A percentile compares a stretch with the other conserved stretches of the same genome.
Conservation (phyloP, 176 grass and related monocot species). For the Phoenix roebelenii region DNA sequence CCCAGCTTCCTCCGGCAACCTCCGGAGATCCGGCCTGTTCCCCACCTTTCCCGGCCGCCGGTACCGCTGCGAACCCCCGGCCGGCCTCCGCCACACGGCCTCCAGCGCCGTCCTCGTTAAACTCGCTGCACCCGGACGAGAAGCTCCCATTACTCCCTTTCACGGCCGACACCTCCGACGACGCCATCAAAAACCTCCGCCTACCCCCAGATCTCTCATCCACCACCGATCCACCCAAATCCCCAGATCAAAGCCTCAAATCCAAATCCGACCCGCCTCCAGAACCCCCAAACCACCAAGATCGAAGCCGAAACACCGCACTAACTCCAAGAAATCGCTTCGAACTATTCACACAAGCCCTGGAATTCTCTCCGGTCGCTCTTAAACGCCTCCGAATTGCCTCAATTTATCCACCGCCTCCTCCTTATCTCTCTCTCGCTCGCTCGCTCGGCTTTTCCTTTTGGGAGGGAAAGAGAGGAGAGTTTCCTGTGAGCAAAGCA, state of each 20-base stretch:
- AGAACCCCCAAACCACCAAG: not conserved
- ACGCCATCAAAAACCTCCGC: constrained; percentile 9
- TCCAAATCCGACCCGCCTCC: constrained; percentile 23
- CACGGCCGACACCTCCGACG: constrained; percentile 22
- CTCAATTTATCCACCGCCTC: not conserved
- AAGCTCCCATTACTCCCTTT: constrained; percentile 22
- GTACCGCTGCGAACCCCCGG: not conserved
- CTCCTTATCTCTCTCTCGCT: not conserved
- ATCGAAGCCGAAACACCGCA: not conserved
- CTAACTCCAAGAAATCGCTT: not conserved
- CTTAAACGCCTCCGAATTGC: not conserved
- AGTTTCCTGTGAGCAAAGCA: too few species aligned
- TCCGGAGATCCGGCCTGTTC: not conserved
- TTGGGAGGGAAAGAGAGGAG: too few species aligned
- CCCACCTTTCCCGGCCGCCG: constrained; percentile 9
- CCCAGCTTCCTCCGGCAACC: not conserved
- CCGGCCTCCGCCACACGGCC: not conserved
- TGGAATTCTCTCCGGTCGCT: too few species aligned
- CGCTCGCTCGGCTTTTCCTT: not conserved
- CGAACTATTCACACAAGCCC: too few species aligned
- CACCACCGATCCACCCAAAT: not conserved
- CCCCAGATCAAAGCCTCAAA: constrained; percentile 3
- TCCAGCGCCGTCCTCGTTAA: constrained; percentile 13
- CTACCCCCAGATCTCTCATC: not conserved
- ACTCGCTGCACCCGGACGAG: constrained; percentile 20